Evolutionary conservation across 1,284 basidiomycete genomes (phyloP).

Genomic region (Irpex sp.): DNA sequence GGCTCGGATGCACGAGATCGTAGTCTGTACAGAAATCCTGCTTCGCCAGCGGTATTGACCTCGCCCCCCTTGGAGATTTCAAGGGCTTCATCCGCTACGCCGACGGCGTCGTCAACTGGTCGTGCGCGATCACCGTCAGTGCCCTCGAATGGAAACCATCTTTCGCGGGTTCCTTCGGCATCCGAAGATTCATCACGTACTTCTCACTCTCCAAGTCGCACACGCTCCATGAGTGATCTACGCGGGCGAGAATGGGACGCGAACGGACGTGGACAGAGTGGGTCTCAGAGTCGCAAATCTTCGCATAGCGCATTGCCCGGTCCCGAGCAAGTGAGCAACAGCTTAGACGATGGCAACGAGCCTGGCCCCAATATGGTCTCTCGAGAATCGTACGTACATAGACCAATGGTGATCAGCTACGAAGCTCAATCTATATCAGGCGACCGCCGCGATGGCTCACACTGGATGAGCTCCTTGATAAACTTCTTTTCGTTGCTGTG

Average conservation of each 20-base stretch:
- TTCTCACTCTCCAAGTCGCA: slow-evolving; percentile 43
- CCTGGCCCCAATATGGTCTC: slow-evolving; percentile 10
- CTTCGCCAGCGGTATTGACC: slow-evolving; percentile 58
- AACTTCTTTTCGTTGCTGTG: slow-evolving; percentile 55
- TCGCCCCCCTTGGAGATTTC: slow-evolving; percentile 53
- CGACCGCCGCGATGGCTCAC: slow-evolving; percentile 69
- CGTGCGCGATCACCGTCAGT: slow-evolving; percentile 26
- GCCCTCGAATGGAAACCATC: slow-evolving; percentile 9
- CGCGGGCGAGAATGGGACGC: slow-evolving; percentile 30
- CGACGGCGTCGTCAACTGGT: slow-evolving; percentile 41
- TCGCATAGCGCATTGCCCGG: slow-evolving; percentile 9
- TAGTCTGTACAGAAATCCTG: slow-evolving; percentile 60
- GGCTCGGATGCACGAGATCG: slow-evolving; percentile 29
- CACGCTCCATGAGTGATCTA: slow-evolving; percentile 55
- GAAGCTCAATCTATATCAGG: slow-evolving; percentile 26
- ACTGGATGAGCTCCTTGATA: slow-evolving; percentile 72
- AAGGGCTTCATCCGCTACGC: slow-evolving; percentile 43
- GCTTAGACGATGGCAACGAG: slow-evolving; percentile 11
- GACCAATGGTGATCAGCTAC: background rate
- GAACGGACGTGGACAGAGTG: slow-evolving; percentile 4
- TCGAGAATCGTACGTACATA: slow-evolving; percentile 27
- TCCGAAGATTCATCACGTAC: slow-evolving; percentile 14
- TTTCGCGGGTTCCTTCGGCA: slow-evolving; percentile 18
- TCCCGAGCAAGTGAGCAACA: background rate
- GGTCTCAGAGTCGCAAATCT: slow-evolving; percentile 6